These are phyloP conservation scores for Podila clonocystis DNA, from an alignment of 192 early-diverging fungal species.

Conservation along the genomic window DNA sequence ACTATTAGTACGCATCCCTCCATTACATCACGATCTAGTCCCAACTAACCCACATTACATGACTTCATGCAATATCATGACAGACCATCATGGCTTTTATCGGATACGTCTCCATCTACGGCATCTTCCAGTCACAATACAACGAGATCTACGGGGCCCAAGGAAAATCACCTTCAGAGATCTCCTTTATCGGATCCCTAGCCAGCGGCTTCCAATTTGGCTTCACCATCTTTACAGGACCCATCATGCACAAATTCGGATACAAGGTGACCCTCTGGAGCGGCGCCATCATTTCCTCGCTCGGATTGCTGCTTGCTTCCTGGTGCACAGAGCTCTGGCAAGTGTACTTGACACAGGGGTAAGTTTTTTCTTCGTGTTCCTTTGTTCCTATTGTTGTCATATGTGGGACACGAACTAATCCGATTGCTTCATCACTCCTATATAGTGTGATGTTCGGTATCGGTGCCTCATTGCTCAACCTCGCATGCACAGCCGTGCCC, in stretches of 20 bases:
- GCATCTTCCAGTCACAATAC: conserved; percentile 43
- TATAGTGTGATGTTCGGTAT: conserved; percentile 55
- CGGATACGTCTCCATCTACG: conserved; percentile 48
- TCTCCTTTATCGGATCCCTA: conserved; percentile 38
- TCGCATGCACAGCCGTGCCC: conserved; percentile 41
- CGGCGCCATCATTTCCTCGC: conserved; percentile 24
- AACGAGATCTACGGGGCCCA: conserved; percentile 31
- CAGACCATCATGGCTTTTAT: conserved; percentile 33
- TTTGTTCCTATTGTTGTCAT: not conserved
- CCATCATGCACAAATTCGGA: conserved; percentile 40
- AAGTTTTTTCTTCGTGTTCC: not conserved
- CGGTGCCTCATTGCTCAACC: conserved; percentile 49
- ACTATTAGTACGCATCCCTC: too few species aligned
- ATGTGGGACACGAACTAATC: not conserved
- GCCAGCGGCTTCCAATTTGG: conserved; percentile 42
- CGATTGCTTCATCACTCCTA: not conserved
- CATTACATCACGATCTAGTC: too few species aligned
- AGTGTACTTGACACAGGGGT: conserved; percentile 30
- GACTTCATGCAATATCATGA: not conserved
- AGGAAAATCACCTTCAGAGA: conserved; percentile 19
- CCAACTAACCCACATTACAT: too few species aligned
- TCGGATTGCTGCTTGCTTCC: conserved; percentile 33
- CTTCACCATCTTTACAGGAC: conserved; percentile 42
- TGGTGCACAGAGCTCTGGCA: conserved; percentile 47
- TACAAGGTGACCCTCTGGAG: conserved; percentile 37